Conservation (phyloP, 768 basidiomycete species). For the Tricholoma saponaceum region DNA sequence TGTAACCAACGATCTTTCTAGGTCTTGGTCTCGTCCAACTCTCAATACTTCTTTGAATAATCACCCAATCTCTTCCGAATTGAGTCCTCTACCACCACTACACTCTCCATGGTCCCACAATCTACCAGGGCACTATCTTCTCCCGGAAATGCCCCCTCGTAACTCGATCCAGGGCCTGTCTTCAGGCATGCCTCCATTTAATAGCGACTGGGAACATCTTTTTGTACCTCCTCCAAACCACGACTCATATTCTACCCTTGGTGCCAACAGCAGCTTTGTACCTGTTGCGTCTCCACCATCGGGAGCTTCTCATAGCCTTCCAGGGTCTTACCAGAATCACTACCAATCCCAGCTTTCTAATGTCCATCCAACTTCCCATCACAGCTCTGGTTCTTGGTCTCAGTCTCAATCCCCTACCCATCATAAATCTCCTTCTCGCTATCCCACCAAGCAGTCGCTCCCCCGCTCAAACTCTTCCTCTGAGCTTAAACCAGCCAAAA, state of each 20-base stretch:
- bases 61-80: conserved; percentile 22
- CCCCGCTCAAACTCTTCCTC: conserved; percentile 27
- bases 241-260: conserved; percentile 54
- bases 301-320: conserved; percentile 33
- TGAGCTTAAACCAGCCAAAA: conserved; percentile 19
- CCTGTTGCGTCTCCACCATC: conserved; percentile 26
- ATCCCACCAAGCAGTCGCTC: conserved; percentile 21
- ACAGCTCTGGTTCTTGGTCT: conserved; percentile 25
- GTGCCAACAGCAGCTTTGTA: conserved; percentile 54
- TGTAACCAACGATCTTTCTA: conserved; percentile 13
- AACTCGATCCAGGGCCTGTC: conserved; percentile 9
- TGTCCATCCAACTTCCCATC: conserved; percentile 11
- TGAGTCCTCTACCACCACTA: conserved; percentile 25
- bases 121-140: conserved; percentile 15
- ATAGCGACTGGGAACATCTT: conserved; percentile 48
- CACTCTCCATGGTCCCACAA: conserved; percentile 34
- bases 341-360: conserved; percentile 17
- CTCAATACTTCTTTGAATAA: conserved; percentile 28
- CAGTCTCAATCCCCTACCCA: conserved; percentile 20
- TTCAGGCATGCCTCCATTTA: conserved; percentile 16
- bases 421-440: conserved; percentile 17
- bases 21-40: conserved; percentile 28
- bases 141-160: conserved; percentile 12
- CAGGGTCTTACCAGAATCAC: conserved; percentile 27
- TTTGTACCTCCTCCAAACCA: conserved; percentile 64